Conservation (phyloP, 2,329 filamentous ascomycete species). For the Rutstroemia sydowiana region DNA sequence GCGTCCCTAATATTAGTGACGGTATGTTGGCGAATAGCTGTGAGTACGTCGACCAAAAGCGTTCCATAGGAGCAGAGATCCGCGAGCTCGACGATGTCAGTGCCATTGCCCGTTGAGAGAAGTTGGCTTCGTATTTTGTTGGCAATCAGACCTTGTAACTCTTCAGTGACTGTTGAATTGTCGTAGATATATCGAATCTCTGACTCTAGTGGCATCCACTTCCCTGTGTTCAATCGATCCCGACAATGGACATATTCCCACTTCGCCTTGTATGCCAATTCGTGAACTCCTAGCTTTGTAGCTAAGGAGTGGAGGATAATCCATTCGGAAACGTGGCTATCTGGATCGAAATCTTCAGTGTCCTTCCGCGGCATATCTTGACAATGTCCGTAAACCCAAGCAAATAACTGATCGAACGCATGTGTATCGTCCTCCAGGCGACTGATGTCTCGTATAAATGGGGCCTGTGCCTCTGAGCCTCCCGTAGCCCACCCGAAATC, state of each 20-base stretch:
- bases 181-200: conserved; percentile 6
- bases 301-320: neutral
- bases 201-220: neutral
- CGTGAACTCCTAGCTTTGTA: neutral
- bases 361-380: neutral
- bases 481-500: neutral
- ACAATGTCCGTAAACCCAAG: neutral
- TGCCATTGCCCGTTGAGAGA: neutral
- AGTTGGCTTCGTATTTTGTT: neutral
- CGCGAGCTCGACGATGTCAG: neutral
- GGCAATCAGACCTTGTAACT: neutral
- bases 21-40: neutral
- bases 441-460: neutral
- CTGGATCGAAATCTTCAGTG: neutral
- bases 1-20: too few species aligned
- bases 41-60: neutral
- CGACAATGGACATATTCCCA: neutral
- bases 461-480: neutral
- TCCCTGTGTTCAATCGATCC: neutral
- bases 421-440: neutral
- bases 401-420: conserved; percentile 4
- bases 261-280: neutral
- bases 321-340: conserved; percentile 1
- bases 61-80: neutral
- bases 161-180: neutral